Percentiles rank a stretch among this genome's conserved stretches.
phyloP scores from a whole-genome alignment of 2,329 filamentous ascomycete species.

The Dactylella cylindrospora region DNA sequence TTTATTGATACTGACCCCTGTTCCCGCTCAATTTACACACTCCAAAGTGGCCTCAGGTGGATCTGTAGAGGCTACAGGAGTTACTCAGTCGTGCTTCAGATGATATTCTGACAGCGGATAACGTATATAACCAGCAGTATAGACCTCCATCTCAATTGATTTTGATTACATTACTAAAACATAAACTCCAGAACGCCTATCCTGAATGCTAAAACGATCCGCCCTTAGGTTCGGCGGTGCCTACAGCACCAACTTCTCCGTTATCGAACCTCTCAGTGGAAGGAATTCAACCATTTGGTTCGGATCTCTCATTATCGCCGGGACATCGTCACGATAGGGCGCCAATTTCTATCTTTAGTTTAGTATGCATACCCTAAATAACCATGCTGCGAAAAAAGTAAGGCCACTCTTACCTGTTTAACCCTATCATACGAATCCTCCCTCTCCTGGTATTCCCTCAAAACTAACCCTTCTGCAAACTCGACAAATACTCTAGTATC shows the following conservation, averaged over 20 bases:
- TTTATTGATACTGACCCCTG: no score
- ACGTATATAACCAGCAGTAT: no score
- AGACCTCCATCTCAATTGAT: no score
- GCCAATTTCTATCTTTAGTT: conserved; percentile 55
- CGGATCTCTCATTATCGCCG: conserved; percentile 74
- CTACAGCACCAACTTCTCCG: conserved; percentile 59
- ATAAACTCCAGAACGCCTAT: no score
- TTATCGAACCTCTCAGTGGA: conserved; percentile 67
- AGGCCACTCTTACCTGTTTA: conserved; percentile 61
- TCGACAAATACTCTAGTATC: conserved; percentile 93
- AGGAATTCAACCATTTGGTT: conserved; percentile 72
- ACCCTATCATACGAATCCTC: conserved; percentile 79
- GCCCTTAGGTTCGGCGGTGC: no score
- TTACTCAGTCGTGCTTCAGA: no score
- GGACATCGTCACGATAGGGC: conserved; percentile 69
- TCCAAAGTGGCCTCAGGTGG: no score
- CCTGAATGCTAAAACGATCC: no score
- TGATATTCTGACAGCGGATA: no score
- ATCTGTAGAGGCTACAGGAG: no score
- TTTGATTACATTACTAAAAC: no score
- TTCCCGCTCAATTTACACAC: no score
- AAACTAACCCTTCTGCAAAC: conserved; percentile 74
- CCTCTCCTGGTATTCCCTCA: conserved; percentile 85
- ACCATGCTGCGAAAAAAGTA: conserved; percentile 15
- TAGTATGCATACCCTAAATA: conserved; percentile 7